Evolutionary conservation across 1,284 basidiomycete genomes (phyloP), one percentile per base, ranked within the genome.

Genomic region (Cryptococcus floricola): DNA sequence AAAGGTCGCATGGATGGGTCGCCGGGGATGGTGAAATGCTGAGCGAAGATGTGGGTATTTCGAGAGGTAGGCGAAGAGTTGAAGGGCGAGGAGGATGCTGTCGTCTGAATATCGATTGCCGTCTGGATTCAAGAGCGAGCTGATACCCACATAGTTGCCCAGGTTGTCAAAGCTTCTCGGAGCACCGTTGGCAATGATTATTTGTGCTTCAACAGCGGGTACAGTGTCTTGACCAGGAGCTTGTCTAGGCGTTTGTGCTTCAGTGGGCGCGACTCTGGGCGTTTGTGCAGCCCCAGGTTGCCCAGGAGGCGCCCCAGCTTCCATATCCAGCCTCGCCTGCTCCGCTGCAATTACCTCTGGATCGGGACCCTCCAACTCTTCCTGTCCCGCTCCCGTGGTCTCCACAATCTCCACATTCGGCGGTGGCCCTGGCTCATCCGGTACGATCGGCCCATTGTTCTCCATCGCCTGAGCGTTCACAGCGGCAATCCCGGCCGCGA

Each of bases 31-130:
- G 76, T 98, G 97, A 74, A 98, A 98, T 6, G 93, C 90, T 63
- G 93, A 87, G n/a, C 95, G 82, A 4, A 98, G 94, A 75, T 98
- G 95, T 0, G 95, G 91, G 73, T 98, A 98, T 76, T 98, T 98
- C 78, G 89, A 93, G 23, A 98, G 81, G 70, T 98, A 98, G 7
- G 96, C 96, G 0, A 98, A 81, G 1, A 98, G 83, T 76, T 98
- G 95, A 14, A 98, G 79, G 25, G 88, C 86, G 16, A 96, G 83
- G 3, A 98, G 79, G 0, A 98, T 92, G 66, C 97, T 94, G 70
- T 98, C 94, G 71, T 98, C 94, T 31, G 91, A 85, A 77, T 94
- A 97, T 31, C 70, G 67, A 51, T 73, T 19, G 84, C 64, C 68
- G 84, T 71, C 70, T 50, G 67, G 69, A 55, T 74, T 68, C 50